Evolutionary conservation across 805 yeast species (phyloP), one percentile per base, ranked within the genome.

Genomic region (Limtongia smithiae): DNA sequence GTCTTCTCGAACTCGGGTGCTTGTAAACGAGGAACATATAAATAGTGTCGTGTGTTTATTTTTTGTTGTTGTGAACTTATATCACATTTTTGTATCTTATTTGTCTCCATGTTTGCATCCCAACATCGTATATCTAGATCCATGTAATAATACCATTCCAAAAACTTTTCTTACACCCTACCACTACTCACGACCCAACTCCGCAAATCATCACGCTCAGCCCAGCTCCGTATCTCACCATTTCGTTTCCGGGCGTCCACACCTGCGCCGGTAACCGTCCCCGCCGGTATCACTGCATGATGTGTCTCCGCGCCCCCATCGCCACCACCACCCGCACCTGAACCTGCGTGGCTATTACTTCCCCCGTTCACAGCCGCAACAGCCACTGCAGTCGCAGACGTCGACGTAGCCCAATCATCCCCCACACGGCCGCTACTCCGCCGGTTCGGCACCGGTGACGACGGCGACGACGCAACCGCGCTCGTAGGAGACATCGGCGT

Each of bases 1-100:
- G 61, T 25, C 44, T 59, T 27, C 50, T 59, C 14, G 53, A 59
- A 25, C 33, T 59, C 20, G 53, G 62, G n/a, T 36, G 46, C 11
- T 45, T 58, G 28, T 49, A 40, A 35, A n/a, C n/a, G n/a, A n/a
- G n/a, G n/a, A n/a, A n/a, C n/a, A n/a, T n/a, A n/a, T n/a, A n/a
- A n/a, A n/a, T n/a, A n/a, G n/a, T n/a, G n/a, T n/a, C n/a, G n/a
- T n/a, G n/a, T n/a, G n/a, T n/a, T n/a, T n/a, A n/a, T n/a, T n/a
- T n/a, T n/a, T n/a, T n/a, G n/a, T n/a, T n/a, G n/a, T 30, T 12
- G 12, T 30, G n/a, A 30, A 37, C 22, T 22, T 37, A 22, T 37
- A 37, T 24, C 21, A 27, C 24, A 17, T 2, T 11, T 37, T 17
- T 37, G 18, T 21, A n/a, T 15, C 12, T 24, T 15, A 9, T 3